Conservation (phyloP, 179 eudicot species). For the Patellifolia procumbens region DNA sequence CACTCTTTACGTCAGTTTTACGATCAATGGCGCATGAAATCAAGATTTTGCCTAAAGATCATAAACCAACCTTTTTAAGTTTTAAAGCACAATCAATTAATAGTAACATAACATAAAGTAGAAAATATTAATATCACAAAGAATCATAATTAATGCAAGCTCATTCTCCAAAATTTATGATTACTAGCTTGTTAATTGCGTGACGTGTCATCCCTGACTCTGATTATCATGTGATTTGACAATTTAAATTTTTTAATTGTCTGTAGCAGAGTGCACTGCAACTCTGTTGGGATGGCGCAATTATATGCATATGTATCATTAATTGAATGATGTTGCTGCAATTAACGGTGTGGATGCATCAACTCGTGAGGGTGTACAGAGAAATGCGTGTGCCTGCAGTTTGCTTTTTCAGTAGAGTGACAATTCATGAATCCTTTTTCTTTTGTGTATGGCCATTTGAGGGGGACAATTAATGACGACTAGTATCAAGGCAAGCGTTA, state of each 20-base stretch:
- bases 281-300: slow-evolving; percentile 10
- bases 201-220: neutral
- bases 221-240: slow-evolving; percentile 8
- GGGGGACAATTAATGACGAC: too few species aligned
- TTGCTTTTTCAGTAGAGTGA: neutral
- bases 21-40: slow-evolving; percentile 12
- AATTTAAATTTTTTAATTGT: neutral
- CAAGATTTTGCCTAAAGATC: slow-evolving; percentile 4
- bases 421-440: neutral
- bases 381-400: slow-evolving; percentile 9
- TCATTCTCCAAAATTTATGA: slow-evolving; percentile 2
- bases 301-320: slow-evolving; percentile 15
- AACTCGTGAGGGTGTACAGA: slow-evolving; percentile 14
- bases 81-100: neutral
- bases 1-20: slow-evolving; percentile 23
- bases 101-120: neutral
- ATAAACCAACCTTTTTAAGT: neutral
- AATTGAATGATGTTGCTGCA: neutral
- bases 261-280: neutral
- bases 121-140: neutral
- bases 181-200: slow-evolving; percentile 15
- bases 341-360: neutral
- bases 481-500: too few species aligned
- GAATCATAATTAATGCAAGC: slow-evolving; percentile 11
- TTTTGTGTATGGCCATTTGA: too few species aligned